These are phyloP conservation scores for Artemisia argyi DNA, from an alignment of 129 eudicot genomes.

Conservation along the genomic window DNA sequence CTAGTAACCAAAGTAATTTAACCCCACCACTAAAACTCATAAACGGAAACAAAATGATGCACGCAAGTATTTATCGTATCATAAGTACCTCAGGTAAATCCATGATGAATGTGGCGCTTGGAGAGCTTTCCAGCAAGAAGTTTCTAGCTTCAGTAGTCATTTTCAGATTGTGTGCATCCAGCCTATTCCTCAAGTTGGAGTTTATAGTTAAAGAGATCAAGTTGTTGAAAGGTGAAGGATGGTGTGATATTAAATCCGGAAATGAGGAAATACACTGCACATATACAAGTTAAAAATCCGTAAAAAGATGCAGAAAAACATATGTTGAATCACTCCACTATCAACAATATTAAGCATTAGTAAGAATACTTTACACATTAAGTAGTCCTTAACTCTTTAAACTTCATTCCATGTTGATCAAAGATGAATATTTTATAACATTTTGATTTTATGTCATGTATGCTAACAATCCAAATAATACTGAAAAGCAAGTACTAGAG, in stretches of 20 bases:
- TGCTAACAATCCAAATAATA: too few species aligned
- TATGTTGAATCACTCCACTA: background rate
- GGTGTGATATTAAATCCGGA: constrained; percentile 12
- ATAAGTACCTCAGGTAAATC: background rate
- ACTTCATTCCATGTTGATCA: too few species aligned
- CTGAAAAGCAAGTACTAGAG: too few species aligned
- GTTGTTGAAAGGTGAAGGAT: constrained; percentile 17
- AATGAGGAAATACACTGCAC: constrained; percentile 22
- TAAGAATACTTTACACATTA: too few species aligned
- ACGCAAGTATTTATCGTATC: background rate
- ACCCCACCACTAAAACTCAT: too few species aligned
- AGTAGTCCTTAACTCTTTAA: too few species aligned
- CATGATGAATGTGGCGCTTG: constrained; percentile 14
- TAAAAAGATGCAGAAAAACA: background rate
- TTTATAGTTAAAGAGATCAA: constrained; percentile 8
- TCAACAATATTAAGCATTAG: background rate
- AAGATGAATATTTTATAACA: too few species aligned
- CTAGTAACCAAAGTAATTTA: too few species aligned
- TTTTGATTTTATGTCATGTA: too few species aligned
- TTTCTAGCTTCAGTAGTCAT: constrained; percentile 9
- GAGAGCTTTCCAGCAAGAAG: background rate
- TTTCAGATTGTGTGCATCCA: background rate
- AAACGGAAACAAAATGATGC: too few species aligned
- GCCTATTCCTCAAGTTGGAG: background rate
- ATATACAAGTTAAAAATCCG: background rate